Base-by-base conservation (phyloP, 257 asterid genomes). In the Linaria vulgaris region DNA sequence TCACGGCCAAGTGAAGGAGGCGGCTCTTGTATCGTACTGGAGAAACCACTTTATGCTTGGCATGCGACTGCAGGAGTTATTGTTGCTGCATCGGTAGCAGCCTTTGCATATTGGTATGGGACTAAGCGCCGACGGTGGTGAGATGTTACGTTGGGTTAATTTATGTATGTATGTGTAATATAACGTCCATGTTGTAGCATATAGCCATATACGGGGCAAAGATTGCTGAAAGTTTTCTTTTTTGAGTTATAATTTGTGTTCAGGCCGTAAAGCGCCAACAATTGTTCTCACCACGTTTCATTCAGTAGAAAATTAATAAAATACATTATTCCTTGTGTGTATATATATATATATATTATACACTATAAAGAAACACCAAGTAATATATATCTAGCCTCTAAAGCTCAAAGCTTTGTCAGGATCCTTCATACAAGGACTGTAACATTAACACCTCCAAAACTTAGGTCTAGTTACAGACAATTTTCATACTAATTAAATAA, bases 21-120 rank as follows among this genome's bases (percentile, higher is more conserved):
- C 43, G 65, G 50, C 48, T 63, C 84, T 9, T 20, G 68, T 58
- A 41, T 80, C 5, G 70, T 56, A 2, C 1, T 70, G 21, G 80
- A 83, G 69, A 87, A 80, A 63, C 82, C 90, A 6, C 5, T 85
- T 23, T 61, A 80, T 55, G 80, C 59, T 3, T 90, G 91, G 95
- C 95, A 85, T 38, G 95, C 96, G 5, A 65, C 91, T 10, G 88
- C 87, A n/a, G 96, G 97, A 6, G 95, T 85, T 38, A 25, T 79
- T 24, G 56, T 87, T 49, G 97, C 96, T 61, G 96, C 95, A 20
- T 81, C 96, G 0, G 72, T 90, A 41, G 95, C 96, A 3, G 96
- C 84, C 17, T 82, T 90, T 47, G 96, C 92, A 6, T 90, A 83
- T 69, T 87, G 96, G 97, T 87, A 90, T 22, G 95, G 97, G 17